Evolutionary conservation across 2,329 filamentous ascomycete genomes (phyloP).

Genomic region (Arthrinium puccinioides): DNA sequence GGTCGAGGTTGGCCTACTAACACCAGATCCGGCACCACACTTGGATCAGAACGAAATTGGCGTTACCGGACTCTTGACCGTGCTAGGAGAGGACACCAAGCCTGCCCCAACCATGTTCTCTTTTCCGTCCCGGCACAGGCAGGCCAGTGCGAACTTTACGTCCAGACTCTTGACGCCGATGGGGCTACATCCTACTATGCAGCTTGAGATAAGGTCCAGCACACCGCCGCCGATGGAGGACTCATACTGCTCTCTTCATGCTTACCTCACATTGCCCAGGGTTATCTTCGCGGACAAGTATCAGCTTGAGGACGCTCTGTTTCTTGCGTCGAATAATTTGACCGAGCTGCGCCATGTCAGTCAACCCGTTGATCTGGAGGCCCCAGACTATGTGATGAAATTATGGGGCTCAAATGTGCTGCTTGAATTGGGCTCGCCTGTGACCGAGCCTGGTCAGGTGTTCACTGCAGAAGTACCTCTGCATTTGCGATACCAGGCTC

Average conservation of each 20-base stretch:
- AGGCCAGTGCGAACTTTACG: slow-evolving; percentile 50
- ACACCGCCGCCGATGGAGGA: slow-evolving; percentile 43
- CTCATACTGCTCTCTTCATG: slow-evolving; percentile 63
- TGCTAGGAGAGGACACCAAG: slow-evolving; percentile 66
- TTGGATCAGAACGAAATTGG: slow-evolving; percentile 67
- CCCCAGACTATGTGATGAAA: slow-evolving; percentile 70
- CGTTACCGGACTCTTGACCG: slow-evolving; percentile 69
- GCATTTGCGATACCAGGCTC: slow-evolving; percentile 76
- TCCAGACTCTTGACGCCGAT: slow-evolving; percentile 61
- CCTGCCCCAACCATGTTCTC: slow-evolving; percentile 74
- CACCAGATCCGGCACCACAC: slow-evolving; percentile 49
- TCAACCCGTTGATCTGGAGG: slow-evolving; percentile 81
- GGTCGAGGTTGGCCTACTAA: slow-evolving; percentile 76
- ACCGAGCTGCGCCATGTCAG: slow-evolving; percentile 59
- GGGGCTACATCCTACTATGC: slow-evolving; percentile 77
- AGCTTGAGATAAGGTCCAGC: slow-evolving; percentile 53
- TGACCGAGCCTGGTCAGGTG: slow-evolving; percentile 21
- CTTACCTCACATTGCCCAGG: slow-evolving; percentile 77
- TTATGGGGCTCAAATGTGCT: slow-evolving; percentile 76
- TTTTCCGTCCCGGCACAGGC: slow-evolving; percentile 71
- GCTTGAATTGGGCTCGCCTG: slow-evolving; percentile 60
- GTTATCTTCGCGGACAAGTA: slow-evolving; percentile 81
- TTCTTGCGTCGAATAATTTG: slow-evolving; percentile 75
- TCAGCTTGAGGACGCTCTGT: slow-evolving; percentile 69
- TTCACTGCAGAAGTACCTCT: slow-evolving; percentile 71